A percentile compares a stretch with the other conserved stretches of the same genome.
Conservation (phyloP, 2,329 filamentous ascomycete genomes). For the Fusarium pseudoanthophilum region DNA sequence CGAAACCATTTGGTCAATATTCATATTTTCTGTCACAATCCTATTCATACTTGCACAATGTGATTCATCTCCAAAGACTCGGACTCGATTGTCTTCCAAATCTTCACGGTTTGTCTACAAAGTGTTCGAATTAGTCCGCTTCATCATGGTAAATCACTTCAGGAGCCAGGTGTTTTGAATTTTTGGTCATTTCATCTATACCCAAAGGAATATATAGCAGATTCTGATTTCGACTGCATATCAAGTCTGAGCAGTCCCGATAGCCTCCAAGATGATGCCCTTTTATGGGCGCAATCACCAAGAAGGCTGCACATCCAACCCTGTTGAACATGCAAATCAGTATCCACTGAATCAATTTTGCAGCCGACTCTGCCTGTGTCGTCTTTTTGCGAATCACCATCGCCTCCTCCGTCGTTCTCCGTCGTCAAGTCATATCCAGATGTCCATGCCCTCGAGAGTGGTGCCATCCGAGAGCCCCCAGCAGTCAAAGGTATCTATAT, state of each 20-base stretch:
- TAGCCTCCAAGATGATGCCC: constrained; percentile 21
- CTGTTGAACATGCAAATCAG: constrained; percentile 22
- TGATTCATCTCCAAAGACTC: background rate
- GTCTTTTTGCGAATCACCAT: constrained; percentile 27
- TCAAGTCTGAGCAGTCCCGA: constrained; percentile 27
- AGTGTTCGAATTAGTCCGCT: background rate
- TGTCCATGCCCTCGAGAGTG: constrained; percentile 28
- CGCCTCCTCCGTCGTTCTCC: constrained; percentile 30
- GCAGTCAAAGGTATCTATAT: constrained; percentile 43
- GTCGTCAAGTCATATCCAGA: constrained; percentile 47
- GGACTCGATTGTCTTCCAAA: background rate
- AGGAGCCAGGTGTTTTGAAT: constrained; percentile 30
- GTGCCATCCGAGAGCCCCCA: constrained; percentile 30
- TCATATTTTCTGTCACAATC: constrained; percentile 27
- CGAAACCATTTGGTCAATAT: constrained; percentile 37
- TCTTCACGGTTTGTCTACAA: background rate
- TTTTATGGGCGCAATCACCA: constrained; percentile 12
- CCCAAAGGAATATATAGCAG: constrained; percentile 50
- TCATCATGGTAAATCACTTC: background rate
- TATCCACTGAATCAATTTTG: constrained; percentile 39
- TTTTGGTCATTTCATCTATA: constrained; percentile 52
- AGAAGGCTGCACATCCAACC: constrained; percentile 32
- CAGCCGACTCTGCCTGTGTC: constrained; percentile 34
- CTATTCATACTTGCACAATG: background rate
- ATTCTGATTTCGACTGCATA: constrained; percentile 45